Evolutionary conservation across 352 stramenopile species (phyloP), one percentile per base, ranked within the genome.

Genomic region (Pythium scleroteichum): DNA sequence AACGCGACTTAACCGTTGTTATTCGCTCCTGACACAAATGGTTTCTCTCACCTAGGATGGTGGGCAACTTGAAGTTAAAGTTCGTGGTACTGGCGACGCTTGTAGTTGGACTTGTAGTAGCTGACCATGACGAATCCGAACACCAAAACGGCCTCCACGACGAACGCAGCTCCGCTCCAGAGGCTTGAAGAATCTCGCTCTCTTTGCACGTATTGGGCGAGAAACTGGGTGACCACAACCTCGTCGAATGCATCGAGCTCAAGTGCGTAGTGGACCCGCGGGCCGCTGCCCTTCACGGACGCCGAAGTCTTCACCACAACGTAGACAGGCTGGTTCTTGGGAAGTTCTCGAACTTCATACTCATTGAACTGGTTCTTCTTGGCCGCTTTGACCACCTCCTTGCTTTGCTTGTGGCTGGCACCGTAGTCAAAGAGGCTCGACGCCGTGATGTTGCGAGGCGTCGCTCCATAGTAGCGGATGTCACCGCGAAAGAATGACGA

Each of bases 401-500:
- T 41, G 17, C 24, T 16, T 19, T 26, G 4, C 6, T 23, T 48
- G 44, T 47, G 49, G 26, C 26, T 44, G 16, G 20, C 47, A 16
- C 29, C 27, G 29, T 54, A 54, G 47, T 44, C 29, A 9, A 54
- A 54, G 16, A 54, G 19, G 19, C 29, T 54, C 3, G 47, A 26
- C 16, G 47, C 47, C 41, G 57, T 56, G 24, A 82, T 69, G 10
- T 59, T 64, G 42, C 64, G 66, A 0, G 76, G 76, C 19, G 53
- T 66, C 9, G 44, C 52, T 17, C 66, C 66, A 17, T 75, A 71
- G 48, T 82, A 85, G 23, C 56, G 62, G 35, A 82, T 51, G 2
- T 65, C 69, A 1, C 73, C 47, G 2, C 77, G 12, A 20, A 72
- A 64, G 29, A 72, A 55, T 4, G 47, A 48, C 20, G 42, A 62